Base-by-base conservation (phyloP, 1,139 yeast species). In the Hanseniaspora uvarum region DNA sequence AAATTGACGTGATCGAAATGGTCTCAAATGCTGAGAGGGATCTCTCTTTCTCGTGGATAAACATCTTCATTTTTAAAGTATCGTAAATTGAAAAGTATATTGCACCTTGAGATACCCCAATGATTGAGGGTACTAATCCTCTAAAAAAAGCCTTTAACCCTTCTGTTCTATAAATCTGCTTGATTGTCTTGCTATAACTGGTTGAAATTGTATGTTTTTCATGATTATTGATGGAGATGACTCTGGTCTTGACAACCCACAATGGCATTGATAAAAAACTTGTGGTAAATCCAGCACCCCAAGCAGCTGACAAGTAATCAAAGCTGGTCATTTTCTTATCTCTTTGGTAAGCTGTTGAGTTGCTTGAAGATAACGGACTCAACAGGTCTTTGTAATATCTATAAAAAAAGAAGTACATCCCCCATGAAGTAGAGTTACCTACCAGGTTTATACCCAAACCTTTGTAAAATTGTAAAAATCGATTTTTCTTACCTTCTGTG, bases 161-260 rank as follows among this genome's bases (percentile, higher is more conserved):
- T 65, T 88, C 95, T 1, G 72, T 70, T 21, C 60, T 61, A 19
- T 73, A 64, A 21, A 88, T 79, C 45, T 74, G 67, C 10, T 66
- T 0, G 86, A 48, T 19, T 16, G 34, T 14, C 33, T 24, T 23
- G 18, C 34, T 14, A 64, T 66, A 44, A 14, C 36, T 30, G 3
- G 24, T 11, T 11, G 37, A 31, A 7, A 30, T 18, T 11, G 26
- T 12, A 18, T 41, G 34, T 1, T 30, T 14, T n/a, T 30, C 14
- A 63, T 86, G 58, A 37, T 72, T 69, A 16, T 79, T 70, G 1
- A 86, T 72, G 23, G 88, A 80, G 61, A 92, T 72, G 59, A 89
- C 83, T 56, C 97, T 73, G 0, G 98, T 92, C 67, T 92, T 92
- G 40, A 92, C 87, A 33, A 92, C 97, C 98, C 98, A 92, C 36